These are phyloP conservation scores for Venturia carpophila DNA, from an alignment of 2,329 filamentous ascomycete genomes.

Conservation along the genomic window DNA sequence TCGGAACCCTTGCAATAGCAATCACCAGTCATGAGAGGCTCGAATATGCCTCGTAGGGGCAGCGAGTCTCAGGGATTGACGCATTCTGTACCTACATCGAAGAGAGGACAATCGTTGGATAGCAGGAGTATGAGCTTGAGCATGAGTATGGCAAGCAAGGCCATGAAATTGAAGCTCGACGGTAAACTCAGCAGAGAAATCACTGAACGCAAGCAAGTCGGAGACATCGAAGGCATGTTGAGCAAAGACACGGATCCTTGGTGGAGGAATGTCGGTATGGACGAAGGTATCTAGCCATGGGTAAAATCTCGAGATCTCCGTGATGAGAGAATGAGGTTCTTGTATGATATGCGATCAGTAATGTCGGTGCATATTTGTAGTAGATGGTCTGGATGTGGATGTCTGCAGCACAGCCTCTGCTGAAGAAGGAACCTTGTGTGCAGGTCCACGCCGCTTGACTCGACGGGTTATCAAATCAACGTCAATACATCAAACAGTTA, in stretches of 20 bases:
- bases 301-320: not conserved
- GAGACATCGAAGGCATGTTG: constrained; percentile 73
- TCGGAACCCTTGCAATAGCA: constrained; percentile 94
- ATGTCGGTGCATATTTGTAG: not conserved
- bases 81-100: constrained; percentile 19
- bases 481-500: not conserved
- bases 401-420: not conserved
- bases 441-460: not conserved
- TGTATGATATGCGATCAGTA: constrained; percentile 2
- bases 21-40: constrained; percentile 81
- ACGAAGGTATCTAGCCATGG: constrained; percentile 36
- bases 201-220: constrained; percentile 81
- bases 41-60: constrained; percentile 37
- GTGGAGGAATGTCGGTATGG: constrained; percentile 44
- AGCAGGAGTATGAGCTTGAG: constrained; percentile 20
- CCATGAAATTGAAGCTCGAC: constrained; percentile 63
- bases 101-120: constrained; percentile 3
- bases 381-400: not conserved
- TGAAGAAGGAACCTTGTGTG: not conserved
- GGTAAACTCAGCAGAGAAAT: constrained; percentile 52
- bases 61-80: constrained; percentile 55
- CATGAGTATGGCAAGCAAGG: constrained; percentile 35
- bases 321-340: not conserved
- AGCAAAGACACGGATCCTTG: constrained; percentile 43
- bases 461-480: not conserved